Percentiles rank a stretch among this genome's conserved stretches.
phyloP scores from a whole-genome alignment of 164 flowering plant species.

The Macadamia integrifolia region DNA sequence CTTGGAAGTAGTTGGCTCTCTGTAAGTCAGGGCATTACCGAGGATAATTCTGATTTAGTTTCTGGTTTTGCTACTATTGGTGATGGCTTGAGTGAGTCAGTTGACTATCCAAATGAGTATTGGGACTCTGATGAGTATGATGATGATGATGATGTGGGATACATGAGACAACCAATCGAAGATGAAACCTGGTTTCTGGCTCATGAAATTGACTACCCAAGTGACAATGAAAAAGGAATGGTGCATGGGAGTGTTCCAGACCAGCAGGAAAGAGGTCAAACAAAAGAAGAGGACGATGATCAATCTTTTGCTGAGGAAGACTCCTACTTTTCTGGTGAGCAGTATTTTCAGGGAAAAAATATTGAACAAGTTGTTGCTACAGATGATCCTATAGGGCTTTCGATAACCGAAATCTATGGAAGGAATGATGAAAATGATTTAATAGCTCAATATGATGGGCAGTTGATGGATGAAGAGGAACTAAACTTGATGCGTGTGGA shows the following conservation, averaged over 20 bases:
- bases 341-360: conserved; percentile 52
- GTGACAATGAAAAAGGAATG: conserved; percentile 91
- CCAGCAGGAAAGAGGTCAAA: conserved; percentile 54
- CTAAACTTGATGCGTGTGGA: conserved; percentile 82
- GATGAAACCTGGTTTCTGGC: conserved; percentile 98
- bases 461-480: conserved; percentile 87
- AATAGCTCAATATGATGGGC: conserved; percentile 88
- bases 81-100: conserved; percentile 84
- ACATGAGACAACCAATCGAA: conserved; percentile 96
- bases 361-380: conserved; percentile 43
- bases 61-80: conserved; percentile 96
- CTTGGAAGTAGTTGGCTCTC: conserved; percentile 90
- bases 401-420: conserved; percentile 58
- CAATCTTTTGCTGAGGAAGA: conserved; percentile 97
- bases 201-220: conserved; percentile 98
- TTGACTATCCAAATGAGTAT: conserved; percentile 91
- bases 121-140: conserved; percentile 99
- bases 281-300: conserved; percentile 84
- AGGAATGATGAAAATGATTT: conserved; percentile 53
- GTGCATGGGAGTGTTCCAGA: conserved; percentile 87
- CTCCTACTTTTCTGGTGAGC: conserved; percentile 90
- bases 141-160: conserved; percentile 95
- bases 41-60: conserved; percentile 86
- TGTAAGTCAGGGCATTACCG: conserved; percentile 95
- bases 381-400: conserved; percentile 57